A percentile compares a stretch with the other conserved stretches of the same genome.
phyloP scores from a whole-genome alignment of 176 grass and related monocot genomes.

The Panicum miliaceum region DNA sequence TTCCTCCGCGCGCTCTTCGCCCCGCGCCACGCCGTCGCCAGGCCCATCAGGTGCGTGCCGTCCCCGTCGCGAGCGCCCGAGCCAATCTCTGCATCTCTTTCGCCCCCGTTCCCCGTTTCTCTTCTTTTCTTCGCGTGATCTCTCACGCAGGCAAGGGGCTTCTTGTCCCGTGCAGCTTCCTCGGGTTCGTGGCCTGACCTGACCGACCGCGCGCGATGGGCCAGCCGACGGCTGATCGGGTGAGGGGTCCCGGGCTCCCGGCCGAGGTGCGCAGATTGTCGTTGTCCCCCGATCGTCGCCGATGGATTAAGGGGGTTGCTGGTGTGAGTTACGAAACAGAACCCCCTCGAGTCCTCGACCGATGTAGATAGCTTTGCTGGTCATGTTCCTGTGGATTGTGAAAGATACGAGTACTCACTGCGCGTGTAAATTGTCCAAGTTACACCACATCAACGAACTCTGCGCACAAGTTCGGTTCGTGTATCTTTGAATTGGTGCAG shows the following conservation, averaged over 20 bases:
- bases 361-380: neutral
- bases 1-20: slow-evolving; percentile 54
- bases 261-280: too few species aligned
- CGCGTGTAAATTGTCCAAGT: neutral
- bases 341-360: neutral
- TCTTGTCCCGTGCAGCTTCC: slow-evolving; percentile 41
- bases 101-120: neutral
- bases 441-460: neutral
- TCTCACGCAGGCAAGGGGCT: neutral
- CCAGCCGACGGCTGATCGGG: too few species aligned
- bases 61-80: neutral
- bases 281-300: neutral
- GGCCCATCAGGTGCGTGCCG: slow-evolving; percentile 44
- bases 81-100: neutral
- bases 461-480: neutral
- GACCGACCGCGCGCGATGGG: neutral
- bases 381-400: neutral
- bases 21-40: slow-evolving; percentile 44
- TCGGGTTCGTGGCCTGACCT: slow-evolving; percentile 46
- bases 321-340: neutral
- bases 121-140: neutral
- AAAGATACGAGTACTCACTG: neutral
- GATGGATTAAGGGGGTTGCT: neutral
- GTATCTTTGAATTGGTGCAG: too few species aligned
- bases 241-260: neutral